Evolutionary conservation across 495 filamentous ascomycete genomes (phyloP), one percentile per base, ranked within the genome.

Genomic region (Neurospora cerealis): DNA sequence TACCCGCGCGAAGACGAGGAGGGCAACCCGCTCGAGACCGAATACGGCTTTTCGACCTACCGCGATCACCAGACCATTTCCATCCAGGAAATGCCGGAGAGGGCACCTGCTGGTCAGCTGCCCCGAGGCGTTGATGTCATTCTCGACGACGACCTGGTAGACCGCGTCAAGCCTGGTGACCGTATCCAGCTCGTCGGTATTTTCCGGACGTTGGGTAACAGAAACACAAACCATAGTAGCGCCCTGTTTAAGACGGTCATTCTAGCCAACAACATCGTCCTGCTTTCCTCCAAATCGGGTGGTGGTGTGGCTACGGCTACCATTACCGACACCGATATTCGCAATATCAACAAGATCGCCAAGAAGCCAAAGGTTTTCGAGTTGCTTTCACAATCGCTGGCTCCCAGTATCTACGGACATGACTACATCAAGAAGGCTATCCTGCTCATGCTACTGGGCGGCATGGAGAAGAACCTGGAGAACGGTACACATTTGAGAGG

Each of bases 341-440:
- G 96, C 73, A 98, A 99, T 80, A 98, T 99, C 86, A 98, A 97
- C 86, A 97, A 97, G 81, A 88, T 98, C 69, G 83, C 96, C 24
- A 99, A 98, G 88, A 96, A 97, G 81, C 94, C 91, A 83, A 93
- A 95, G 74, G 89, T 98, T 17, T 97, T 99, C 77, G 93, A 97
- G 62, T 83, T 98, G 48, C 86, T 99, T 19, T 94, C 95, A n/a
- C 93, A 97, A 76, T 98, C 96, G 5, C 85, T 99, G 15, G 96
- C 96, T n/a, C 96, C 96, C 1, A 97, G 93, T 85, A 99, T 99
- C 70, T 97, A 94, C 77, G 96, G 96, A 9, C 95, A 98, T 79
- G 95, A 97, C 78, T 92, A 98, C 82, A 97, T 99, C 82, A 99
- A 99, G 85, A 97, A 95, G 83, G 96, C 96, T 7, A 97, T 99